phyloP scores from a whole-genome alignment of 257 asterid species.

The Agastache rugosa region DNA sequence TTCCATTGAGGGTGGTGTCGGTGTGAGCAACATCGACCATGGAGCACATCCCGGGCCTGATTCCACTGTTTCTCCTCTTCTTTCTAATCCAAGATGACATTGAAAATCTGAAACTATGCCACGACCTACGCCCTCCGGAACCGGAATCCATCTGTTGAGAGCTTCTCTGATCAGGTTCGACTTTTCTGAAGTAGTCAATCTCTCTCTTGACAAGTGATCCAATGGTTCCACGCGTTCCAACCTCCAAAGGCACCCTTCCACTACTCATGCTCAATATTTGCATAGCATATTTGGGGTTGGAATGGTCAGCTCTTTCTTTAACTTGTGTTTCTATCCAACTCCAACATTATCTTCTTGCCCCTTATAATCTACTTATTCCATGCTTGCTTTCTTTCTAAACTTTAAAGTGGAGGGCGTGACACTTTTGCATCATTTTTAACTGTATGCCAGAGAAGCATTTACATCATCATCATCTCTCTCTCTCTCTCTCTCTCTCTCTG shows the following conservation, averaged over 20 bases:
- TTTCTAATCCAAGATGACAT: slow-evolving; percentile 56
- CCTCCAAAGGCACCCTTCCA: slow-evolving; percentile 53
- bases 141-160: slow-evolving; percentile 40
- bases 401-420: slow-evolving; percentile 40
- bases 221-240: slow-evolving; percentile 81
- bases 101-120: slow-evolving; percentile 62
- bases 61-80: slow-evolving; percentile 59
- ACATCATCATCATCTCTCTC: slow-evolving; percentile 37
- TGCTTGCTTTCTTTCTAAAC: slow-evolving; percentile 4
- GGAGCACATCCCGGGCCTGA: slow-evolving; percentile 49
- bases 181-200: slow-evolving; percentile 71
- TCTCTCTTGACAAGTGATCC: slow-evolving; percentile 89
- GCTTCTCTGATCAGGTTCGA: slow-evolving; percentile 40
- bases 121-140: slow-evolving; percentile 42
- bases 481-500: not conserved
- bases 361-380: slow-evolving; percentile 15
- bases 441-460: slow-evolving; percentile 33
- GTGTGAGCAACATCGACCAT: slow-evolving; percentile 43
- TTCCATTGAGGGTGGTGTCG: slow-evolving; percentile 38
- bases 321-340: not conserved
- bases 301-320: not conserved
- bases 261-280: slow-evolving; percentile 9
- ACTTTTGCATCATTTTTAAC: slow-evolving; percentile 38
- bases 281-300: not conserved
- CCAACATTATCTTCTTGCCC: slow-evolving; percentile 2